Evolutionary conservation across 495 filamentous ascomycete species (phyloP).

Genomic region (Neurospora sublineolata): DNA sequence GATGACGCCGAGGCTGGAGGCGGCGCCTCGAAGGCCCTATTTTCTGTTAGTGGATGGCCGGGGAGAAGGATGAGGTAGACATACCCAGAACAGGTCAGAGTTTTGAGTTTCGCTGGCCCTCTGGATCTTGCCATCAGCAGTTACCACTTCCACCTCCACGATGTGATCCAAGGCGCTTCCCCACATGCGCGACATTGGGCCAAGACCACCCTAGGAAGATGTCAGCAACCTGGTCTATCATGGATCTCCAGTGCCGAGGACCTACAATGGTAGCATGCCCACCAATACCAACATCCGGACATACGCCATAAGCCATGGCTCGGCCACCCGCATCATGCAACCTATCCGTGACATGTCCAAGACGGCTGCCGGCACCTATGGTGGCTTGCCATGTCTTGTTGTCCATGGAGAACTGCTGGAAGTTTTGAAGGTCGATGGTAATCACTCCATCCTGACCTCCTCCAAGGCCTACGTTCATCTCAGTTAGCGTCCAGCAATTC

Average conservation of each 20-base stretch:
- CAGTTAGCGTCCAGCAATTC: conserved; percentile 13
- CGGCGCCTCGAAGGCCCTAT: conserved; percentile 47
- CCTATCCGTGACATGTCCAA: conserved; percentile 47
- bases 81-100: conserved; percentile 46
- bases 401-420: conserved; percentile 45
- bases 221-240: not conserved
- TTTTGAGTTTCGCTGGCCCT: conserved; percentile 40
- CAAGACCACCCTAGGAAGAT: conserved; percentile 35
- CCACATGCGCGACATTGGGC: conserved; percentile 47
- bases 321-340: conserved; percentile 51
- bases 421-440: conserved; percentile 45
- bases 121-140: conserved; percentile 45
- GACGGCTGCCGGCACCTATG: conserved; percentile 51
- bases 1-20: conserved; percentile 51
- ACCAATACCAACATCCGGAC: conserved; percentile 52
- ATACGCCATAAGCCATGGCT: conserved; percentile 58
- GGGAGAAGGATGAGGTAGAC: not conserved
- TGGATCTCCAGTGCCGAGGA: not conserved
- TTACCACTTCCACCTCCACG: conserved; percentile 47
- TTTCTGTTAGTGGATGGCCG: conserved; percentile 6
- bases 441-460: conserved; percentile 45
- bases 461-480: conserved; percentile 31
- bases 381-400: conserved; percentile 44
- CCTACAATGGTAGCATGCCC: conserved; percentile 55
- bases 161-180: conserved; percentile 41